These are phyloP conservation scores for Ophiorrhiza pumila DNA, from an alignment of 257 asterid genomes.

Conservation along the genomic window DNA sequence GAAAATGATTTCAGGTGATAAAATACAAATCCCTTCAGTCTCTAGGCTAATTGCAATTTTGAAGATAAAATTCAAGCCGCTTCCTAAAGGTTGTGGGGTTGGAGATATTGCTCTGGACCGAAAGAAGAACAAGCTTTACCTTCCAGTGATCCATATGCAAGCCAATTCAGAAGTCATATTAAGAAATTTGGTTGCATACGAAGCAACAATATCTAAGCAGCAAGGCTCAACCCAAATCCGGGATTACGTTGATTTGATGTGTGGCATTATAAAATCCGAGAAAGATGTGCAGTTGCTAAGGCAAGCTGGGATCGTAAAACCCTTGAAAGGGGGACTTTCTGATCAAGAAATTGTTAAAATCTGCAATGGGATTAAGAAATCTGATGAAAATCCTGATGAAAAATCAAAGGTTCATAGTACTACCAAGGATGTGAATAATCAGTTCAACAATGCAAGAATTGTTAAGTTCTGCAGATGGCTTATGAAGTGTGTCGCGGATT, in stretches of 20 bases:
- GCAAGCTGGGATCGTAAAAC: not conserved
- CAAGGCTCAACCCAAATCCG: not conserved
- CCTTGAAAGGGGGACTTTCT: not conserved
- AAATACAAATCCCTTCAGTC: not conserved
- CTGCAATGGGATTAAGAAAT: not conserved
- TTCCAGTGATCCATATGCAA: conserved; percentile 2
- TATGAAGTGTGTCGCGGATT: not conserved
- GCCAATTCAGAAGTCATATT: conserved; percentile 14
- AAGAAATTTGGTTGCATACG: conserved; percentile 12
- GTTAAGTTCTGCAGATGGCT: not conserved
- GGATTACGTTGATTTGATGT: conserved; percentile 12
- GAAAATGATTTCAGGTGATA: not conserved
- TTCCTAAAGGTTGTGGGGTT: not conserved
- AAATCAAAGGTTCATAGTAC: not conserved
- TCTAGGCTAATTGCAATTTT: not conserved
- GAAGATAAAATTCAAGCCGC: not conserved
- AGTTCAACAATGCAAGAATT: not conserved
- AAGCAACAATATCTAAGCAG: not conserved
- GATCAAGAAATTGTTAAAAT: not conserved
- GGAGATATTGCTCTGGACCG: not conserved
- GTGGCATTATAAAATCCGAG: not conserved
- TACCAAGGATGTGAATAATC: not conserved
- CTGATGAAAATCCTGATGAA: not conserved
- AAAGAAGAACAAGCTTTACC: not conserved
- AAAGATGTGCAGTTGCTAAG: conserved; percentile 5